Percentiles rank a stretch among this genome's conserved stretches.
Evolutionary conservation across 2,329 filamentous ascomycete species (phyloP).

Genomic region (Periconia sp.): DNA sequence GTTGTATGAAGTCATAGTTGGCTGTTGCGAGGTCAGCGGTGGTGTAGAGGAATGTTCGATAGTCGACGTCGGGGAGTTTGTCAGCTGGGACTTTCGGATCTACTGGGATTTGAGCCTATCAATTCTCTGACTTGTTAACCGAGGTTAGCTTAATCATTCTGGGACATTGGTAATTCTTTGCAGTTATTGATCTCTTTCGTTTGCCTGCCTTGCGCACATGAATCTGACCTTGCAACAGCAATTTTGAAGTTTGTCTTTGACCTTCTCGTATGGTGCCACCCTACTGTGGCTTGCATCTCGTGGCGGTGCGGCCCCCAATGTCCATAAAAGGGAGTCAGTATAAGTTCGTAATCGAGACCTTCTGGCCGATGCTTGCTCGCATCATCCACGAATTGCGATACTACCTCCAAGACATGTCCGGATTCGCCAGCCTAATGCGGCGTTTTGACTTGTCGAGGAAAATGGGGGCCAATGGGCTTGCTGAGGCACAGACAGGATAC

Average conservation of each 20-base stretch:
- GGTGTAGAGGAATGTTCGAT: slow-evolving; percentile 16
- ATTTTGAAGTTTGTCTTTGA: too few relatives aligned
- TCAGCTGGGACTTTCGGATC: slow-evolving; percentile 23
- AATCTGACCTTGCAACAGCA: too few relatives aligned
- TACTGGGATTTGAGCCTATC: not conserved
- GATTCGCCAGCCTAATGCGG: not conserved
- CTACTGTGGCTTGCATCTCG: too few relatives aligned
- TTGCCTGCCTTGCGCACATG: too few relatives aligned
- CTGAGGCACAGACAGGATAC: too few relatives aligned
- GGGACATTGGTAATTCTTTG: too few relatives aligned
- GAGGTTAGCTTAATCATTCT: too few relatives aligned
- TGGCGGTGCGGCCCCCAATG: too few relatives aligned
- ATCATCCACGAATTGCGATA: not conserved
- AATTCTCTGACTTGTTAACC: not conserved
- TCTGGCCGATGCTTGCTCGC: not conserved
- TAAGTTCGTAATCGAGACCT: too few relatives aligned
- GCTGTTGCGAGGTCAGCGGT: not conserved
- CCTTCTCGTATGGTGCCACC: too few relatives aligned
- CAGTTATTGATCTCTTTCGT: too few relatives aligned
- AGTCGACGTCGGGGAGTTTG: slow-evolving; percentile 27
- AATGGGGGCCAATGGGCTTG: not conserved
- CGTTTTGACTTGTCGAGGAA: not conserved
- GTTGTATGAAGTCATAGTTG: slow-evolving; percentile 28
- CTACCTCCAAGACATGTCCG: not conserved
- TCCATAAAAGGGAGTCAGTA: too few relatives aligned